Conservation (phyloP, 805 yeast species). For the Jamesozyma piceae region DNA sequence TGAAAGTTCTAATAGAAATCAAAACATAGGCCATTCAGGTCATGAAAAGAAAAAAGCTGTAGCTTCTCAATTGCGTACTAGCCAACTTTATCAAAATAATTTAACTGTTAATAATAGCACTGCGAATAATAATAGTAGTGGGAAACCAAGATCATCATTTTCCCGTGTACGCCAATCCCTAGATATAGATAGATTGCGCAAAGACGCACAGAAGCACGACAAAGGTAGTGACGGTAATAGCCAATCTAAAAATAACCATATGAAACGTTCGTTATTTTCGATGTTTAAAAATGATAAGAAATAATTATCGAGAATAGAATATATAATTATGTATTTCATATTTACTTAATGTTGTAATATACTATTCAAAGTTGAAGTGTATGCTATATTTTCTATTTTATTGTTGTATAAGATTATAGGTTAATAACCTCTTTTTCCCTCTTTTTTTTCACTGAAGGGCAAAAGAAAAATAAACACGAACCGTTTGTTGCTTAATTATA, state of each 20-base stretch:
- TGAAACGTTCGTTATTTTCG: constrained; percentile 24
- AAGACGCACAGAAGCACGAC: background rate
- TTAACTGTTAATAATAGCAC: background rate
- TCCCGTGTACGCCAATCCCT: constrained; percentile 24
- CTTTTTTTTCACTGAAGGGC: too few species aligned
- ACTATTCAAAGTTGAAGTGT: too few species aligned
- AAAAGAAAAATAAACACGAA: too few species aligned
- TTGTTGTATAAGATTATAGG: too few species aligned
- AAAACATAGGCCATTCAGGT: background rate
- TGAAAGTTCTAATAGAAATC: background rate
- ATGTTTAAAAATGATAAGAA: constrained; percentile 19
- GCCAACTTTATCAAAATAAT: background rate
- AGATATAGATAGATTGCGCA: constrained; percentile 22
- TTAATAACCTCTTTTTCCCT: too few species aligned
- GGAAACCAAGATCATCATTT: constrained; percentile 13
- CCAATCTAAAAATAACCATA: constrained; percentile 1
- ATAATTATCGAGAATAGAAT: too few species aligned
- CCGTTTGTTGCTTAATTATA: too few species aligned
- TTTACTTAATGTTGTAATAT: too few species aligned
- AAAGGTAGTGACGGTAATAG: background rate
- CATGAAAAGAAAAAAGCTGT: background rate
- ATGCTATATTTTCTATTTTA: too few species aligned
- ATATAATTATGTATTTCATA: too few species aligned
- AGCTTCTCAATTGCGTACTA: background rate
- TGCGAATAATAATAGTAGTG: constrained; percentile 6